Base-by-base conservation (phyloP, 129 eudicot species). In the Deinandra increscens region DNA sequence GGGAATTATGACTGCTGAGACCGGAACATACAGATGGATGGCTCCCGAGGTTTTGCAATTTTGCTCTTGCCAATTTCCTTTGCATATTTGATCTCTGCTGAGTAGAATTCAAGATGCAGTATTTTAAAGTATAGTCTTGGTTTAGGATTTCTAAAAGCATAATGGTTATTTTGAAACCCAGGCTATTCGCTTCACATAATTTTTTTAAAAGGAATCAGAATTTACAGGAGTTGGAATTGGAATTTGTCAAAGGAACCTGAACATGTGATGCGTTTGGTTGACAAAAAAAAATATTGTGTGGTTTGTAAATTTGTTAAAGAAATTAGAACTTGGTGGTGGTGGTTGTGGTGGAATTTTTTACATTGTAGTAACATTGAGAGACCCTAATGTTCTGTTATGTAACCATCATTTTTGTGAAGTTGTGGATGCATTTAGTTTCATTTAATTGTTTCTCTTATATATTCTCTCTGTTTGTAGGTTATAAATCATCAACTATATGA, bases 21-120 rank as follows among this genome's bases (percentile, higher is more conserved):
- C 98, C 0, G 98, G 98, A 77, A 88, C 98, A 19, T 92, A 92
- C 67, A 82, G 98, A 78, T 93, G 98, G 97, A 93, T 93, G 98
- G 97, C 98, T 60, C 98, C 98, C 12, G 98, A 93, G 98, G 98
- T 93, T 12, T 23, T 23, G 17, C 39, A 11, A 0, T 50, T 37
- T 36, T 36, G 7, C 39, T 36, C 39, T 36, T 36, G 39, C 5
- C 39, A 36, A 36, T 6, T 36, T 36, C 39, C 39, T 36, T 6
- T 3, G 4, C 39, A 36, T 4, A 36, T 36, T 36, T 36, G 39
- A 36, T 4, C 7, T 36, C 2, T 36, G 31, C 31, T 1, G 31
- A 26, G 31, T 26, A 26, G 31, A 3, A 26, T 26, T 26, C 31
- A 26, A 26, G 31, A 26, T 26, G 31, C 31, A 26, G 31, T 26